Evolutionary conservation across 164 flowering plant species (phyloP).

Genomic region (Akebia trifoliata): DNA sequence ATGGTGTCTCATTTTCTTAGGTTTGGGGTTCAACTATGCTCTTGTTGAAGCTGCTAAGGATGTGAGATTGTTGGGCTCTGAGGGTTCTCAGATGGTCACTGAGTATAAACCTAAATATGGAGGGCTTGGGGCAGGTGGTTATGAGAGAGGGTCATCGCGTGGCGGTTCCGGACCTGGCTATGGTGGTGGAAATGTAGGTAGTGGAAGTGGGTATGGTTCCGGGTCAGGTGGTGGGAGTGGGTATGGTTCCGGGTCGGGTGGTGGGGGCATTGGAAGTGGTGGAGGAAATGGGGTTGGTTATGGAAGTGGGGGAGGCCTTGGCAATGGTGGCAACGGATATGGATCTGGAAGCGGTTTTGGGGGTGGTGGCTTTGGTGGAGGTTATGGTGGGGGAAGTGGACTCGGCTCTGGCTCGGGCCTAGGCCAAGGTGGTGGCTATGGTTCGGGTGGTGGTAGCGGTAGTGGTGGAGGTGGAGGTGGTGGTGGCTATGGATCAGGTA

Average conservation of each 20-base stretch:
- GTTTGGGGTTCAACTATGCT: no score
- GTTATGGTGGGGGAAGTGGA: conserved; percentile 7
- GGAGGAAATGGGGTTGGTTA: conserved; percentile 13
- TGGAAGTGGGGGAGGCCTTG: conserved; percentile 2
- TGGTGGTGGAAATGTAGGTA: background rate
- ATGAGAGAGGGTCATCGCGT: background rate
- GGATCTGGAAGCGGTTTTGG: background rate
- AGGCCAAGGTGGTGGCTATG: conserved; percentile 3
- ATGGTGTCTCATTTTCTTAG: no score
- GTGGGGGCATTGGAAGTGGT: background rate
- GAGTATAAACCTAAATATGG: no score
- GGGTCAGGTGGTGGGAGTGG: background rate
- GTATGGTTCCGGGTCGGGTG: background rate
- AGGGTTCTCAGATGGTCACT: no score
- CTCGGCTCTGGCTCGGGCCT: background rate
- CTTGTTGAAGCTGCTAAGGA: no score
- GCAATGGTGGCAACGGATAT: background rate
- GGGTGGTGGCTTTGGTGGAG: conserved; percentile 13
- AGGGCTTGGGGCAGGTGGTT: background rate
- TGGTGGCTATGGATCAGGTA: conserved; percentile 3
- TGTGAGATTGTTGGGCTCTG: no score
- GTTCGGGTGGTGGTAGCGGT: conserved; percentile 1
- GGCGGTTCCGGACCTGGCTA: background rate
- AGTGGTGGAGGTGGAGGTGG: conserved; percentile 5
- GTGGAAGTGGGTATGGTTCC: background rate